Base-by-base conservation (phyloP, 257 asterid genomes). In the Jacaranda mimosifolia region DNA sequence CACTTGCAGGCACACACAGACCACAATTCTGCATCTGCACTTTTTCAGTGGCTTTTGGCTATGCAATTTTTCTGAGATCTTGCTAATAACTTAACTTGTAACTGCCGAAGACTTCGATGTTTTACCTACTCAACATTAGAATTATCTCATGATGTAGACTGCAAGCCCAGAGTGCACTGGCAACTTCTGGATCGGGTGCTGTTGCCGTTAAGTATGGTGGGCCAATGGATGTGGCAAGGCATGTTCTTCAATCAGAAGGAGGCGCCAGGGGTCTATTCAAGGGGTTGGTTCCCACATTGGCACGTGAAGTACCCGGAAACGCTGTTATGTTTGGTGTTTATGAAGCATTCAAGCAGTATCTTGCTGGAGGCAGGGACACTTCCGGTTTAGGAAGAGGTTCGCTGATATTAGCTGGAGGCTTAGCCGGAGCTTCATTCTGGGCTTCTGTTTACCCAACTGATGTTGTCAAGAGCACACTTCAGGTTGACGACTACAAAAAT, bases 321-420 rank as follows among this genome's bases (percentile, higher is more conserved):
- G 97, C 97, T 48, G 90, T 87, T 1, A 89, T 94, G 98, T 93
- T 93, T 26, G 98, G 97, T 3, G 95, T 88, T 17, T 91, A 91
- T 4, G 98, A 93, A 82, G 96, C 89, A 6, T 19, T 84, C 15
- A 93, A 91, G 84, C 96, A 90, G 83, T 81, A 77, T 60, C 80
- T 93, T 11, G 92, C 96, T 0, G 97, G 92, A 12, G 96, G 96
- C 15, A 76, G 79, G 15, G 97, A 91, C 86, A 91, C 94, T 19
- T 88, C 93, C 2, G 70, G 70, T 12, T 56, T 90, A 21, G 97
- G 98, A 43, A 80, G 94, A 82, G 95, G 95, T 3, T 90, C 96
- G 6, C 87, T 86, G 3, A 80, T 91, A 11, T 15, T 90, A 21
- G 93, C 95, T 0, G 97, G 98, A 72, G 97, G 97, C 66, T 52